phyloP scores from a whole-genome alignment of 1,139 yeast species.

The Yamadazyma diddensiae region DNA sequence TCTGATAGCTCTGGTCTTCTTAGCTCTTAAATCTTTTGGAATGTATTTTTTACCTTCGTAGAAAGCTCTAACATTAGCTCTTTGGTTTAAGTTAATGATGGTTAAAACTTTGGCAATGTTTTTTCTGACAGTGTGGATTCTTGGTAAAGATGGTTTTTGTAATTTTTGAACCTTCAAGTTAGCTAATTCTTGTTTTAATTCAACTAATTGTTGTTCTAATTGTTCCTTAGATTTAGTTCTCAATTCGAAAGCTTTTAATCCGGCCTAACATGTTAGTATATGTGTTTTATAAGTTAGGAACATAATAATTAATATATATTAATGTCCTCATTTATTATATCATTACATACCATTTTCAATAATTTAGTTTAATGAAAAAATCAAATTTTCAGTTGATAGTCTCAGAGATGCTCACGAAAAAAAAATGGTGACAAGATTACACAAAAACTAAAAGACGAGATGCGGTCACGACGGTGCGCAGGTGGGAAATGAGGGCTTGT shows the following conservation, averaged over 20 bases:
- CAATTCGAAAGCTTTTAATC: conserved; percentile 92
- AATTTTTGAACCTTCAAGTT: conserved; percentile 94
- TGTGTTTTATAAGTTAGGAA: not conserved
- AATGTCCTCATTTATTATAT: not conserved
- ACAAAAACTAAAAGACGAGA: not conserved
- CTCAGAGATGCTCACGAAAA: conserved; percentile 4
- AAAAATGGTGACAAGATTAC: not conserved
- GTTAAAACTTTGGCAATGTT: conserved; percentile 98
- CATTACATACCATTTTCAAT: conserved; percentile 13
- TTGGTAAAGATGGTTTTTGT: conserved; percentile 89
- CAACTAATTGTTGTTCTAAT: conserved; percentile 91
- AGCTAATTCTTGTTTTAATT: conserved; percentile 96
- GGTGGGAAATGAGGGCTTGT: too few species aligned
- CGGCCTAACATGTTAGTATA: conserved; percentile 54
- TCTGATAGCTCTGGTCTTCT: conserved; percentile 99
- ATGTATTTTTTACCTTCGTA: conserved; percentile 95
- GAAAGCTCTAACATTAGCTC: conserved; percentile 92
- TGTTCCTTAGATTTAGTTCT: conserved; percentile 97
- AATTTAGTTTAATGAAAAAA: conserved; percentile 9
- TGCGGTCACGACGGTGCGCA: not conserved
- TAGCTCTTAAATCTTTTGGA: conserved; percentile 99
- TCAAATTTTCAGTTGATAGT: conserved; percentile 7
- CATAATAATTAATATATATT: not conserved
- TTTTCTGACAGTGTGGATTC: conserved; percentile 95
- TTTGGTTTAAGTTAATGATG: conserved; percentile 93